Evolutionary conservation across 306 rosid genomes (phyloP).

Genomic region (Sicyos edulis): DNA sequence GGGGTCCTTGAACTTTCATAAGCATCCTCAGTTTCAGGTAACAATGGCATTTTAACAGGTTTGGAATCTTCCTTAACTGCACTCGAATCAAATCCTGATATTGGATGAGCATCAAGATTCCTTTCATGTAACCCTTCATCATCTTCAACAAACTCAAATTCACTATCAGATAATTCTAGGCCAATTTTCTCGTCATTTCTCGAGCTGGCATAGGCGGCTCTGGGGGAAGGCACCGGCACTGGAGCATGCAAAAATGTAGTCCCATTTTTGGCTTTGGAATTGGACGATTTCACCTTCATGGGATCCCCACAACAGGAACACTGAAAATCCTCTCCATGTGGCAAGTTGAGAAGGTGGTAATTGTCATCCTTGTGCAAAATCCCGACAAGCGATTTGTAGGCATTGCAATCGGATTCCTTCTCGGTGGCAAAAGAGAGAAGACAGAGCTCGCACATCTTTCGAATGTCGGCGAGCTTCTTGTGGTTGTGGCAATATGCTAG

Average conservation of each 20-base stretch:
- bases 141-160: slow-evolving; percentile 32
- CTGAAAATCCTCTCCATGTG: background rate
- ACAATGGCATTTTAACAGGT: slow-evolving; percentile 36
- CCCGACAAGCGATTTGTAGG: slow-evolving; percentile 75
- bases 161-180: slow-evolving; percentile 36
- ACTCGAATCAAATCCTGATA: slow-evolving; percentile 12
- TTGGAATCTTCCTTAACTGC: slow-evolving; percentile 52
- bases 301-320: slow-evolving; percentile 79
- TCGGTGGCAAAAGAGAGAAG: slow-evolving; percentile 76
- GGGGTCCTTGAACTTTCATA: slow-evolving; percentile 57
- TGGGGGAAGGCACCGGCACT: slow-evolving; percentile 67
- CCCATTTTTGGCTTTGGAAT: slow-evolving; percentile 33
- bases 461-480: slow-evolving; percentile 60
- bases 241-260: slow-evolving; percentile 39
- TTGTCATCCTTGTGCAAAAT: slow-evolving; percentile 67
- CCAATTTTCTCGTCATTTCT: slow-evolving; percentile 28
- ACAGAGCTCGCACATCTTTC: slow-evolving; percentile 78
- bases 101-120: background rate
- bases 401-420: slow-evolving; percentile 55
- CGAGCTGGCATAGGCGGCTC: slow-evolving; percentile 27
- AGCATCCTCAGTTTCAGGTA: slow-evolving; percentile 38
- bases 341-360: slow-evolving; percentile 22
- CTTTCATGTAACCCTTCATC: slow-evolving; percentile 27
- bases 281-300: slow-evolving; percentile 39
- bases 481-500: slow-evolving; percentile 76